Evolutionary conservation across 1,139 yeast species (phyloP).

Genomic region (Pichia sp.): DNA sequence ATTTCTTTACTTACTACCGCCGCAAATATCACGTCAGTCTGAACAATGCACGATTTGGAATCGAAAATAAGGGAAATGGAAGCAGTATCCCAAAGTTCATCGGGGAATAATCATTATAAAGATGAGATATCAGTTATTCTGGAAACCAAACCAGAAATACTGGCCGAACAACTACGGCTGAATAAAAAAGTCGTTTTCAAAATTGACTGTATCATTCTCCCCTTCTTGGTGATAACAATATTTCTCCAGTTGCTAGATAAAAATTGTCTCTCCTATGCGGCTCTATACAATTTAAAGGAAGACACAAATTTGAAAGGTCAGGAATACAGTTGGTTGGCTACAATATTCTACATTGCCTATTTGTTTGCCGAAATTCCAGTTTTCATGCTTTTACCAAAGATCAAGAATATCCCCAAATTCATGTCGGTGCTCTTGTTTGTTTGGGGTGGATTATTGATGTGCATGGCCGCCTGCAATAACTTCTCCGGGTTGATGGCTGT

Average conservation of each 20-base stretch:
- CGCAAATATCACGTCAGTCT: too few relatives aligned
- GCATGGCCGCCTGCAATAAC: conserved; percentile 27
- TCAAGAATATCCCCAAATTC: conserved; percentile 39
- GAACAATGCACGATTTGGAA: not conserved
- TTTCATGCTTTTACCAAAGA: conserved; percentile 33
- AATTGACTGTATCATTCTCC: conserved; percentile 4
- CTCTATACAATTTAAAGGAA: conserved; percentile 13
- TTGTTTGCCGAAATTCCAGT: conserved; percentile 45
- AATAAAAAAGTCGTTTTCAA: conserved; percentile 6
- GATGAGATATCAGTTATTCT: not conserved
- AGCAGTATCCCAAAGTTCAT: not conserved
- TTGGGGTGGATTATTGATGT: conserved; percentile 40
- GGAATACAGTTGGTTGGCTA: conserved; percentile 35
- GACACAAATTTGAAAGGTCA: conserved; percentile 14
- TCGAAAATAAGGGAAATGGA: not conserved
- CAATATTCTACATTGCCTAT: conserved; percentile 50
- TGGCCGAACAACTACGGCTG: conserved; percentile 3
- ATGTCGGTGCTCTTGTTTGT: conserved; percentile 30
- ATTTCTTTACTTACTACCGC: too few relatives aligned
- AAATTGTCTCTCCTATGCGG: conserved; percentile 17
- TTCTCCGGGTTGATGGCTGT: conserved; percentile 31
- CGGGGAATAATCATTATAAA: not conserved
- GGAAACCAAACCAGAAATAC: not conserved
- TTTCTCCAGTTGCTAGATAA: conserved; percentile 15
- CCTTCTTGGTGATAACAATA: conserved; percentile 1